Evolutionary conservation across 2,329 filamentous ascomycete genomes (phyloP).

Genomic region (Colletotrichum noveboracense): DNA sequence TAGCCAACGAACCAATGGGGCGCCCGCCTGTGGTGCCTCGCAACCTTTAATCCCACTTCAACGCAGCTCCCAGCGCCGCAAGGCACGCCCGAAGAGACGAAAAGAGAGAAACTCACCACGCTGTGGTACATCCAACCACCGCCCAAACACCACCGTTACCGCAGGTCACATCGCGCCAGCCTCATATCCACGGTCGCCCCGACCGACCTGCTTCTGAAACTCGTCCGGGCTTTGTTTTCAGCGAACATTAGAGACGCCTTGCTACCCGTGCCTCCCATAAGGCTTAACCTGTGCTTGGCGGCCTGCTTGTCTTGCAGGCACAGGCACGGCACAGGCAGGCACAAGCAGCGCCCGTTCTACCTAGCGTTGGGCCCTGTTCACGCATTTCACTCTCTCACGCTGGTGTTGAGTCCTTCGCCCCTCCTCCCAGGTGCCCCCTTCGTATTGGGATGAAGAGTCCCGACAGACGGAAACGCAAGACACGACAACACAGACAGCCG

Average conservation of each 20-base stretch:
- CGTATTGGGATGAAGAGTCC: constrained; percentile 1
- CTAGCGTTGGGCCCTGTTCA: background rate
- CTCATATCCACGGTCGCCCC: background rate
- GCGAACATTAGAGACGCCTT: background rate
- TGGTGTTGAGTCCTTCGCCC: background rate
- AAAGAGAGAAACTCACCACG: background rate
- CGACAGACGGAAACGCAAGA: background rate
- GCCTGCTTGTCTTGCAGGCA: background rate
- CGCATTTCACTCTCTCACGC: background rate
- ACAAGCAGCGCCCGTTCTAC: background rate
- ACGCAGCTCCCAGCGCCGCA: background rate
- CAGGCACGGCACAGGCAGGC: background rate
- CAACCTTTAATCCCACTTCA: constrained; percentile 2
- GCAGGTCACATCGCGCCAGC: background rate
- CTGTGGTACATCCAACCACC: background rate
- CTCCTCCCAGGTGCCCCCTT: background rate
- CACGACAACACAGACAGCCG: background rate
- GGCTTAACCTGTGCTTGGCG: background rate
- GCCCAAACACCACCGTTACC: background rate
- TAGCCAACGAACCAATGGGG: background rate
- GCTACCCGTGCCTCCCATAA: background rate
- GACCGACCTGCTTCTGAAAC: constrained; percentile 21
- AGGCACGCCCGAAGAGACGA: background rate
- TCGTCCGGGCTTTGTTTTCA: background rate
- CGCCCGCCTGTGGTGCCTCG: background rate